Evolutionary conservation across 805 yeast genomes (phyloP).

Genomic region (Lipomyces kockii): DNA sequence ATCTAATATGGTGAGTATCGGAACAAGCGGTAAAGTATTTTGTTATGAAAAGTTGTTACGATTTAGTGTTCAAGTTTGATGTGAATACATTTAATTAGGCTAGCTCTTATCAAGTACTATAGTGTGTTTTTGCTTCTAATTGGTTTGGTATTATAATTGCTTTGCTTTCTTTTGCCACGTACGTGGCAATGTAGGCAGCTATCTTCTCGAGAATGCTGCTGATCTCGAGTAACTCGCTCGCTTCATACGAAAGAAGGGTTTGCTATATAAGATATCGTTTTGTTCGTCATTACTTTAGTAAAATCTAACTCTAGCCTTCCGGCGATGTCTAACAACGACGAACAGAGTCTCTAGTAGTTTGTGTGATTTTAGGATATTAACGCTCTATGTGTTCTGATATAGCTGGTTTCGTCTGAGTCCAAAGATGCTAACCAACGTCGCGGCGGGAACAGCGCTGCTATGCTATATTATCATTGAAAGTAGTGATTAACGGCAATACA

Average conservation of each 20-base stretch:
- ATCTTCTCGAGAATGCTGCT: not conserved
- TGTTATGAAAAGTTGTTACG: not conserved
- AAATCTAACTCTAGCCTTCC: not conserved
- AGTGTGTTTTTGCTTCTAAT: not conserved
- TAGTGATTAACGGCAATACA: not conserved
- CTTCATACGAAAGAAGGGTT: not conserved
- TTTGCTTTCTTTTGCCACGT: not conserved
- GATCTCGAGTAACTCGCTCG: not conserved
- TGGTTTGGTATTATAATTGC: slow-evolving; percentile 1
- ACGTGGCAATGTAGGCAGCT: not conserved
- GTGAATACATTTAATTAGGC: not conserved
- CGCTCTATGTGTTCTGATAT: not conserved
- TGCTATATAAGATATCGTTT: not conserved
- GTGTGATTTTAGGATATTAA: not conserved
- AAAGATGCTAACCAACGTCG: too few relatives aligned
- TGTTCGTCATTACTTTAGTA: not conserved
- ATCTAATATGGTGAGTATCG: not conserved
- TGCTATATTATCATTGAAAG: not conserved
- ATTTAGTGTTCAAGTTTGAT: not conserved
- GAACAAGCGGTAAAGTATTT: not conserved
- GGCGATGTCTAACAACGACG: not conserved
- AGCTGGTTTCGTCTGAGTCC: too few relatives aligned
- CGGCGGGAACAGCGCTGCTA: not conserved
- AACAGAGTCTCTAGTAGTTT: not conserved
- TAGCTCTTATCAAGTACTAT: not conserved